phyloP scores from a whole-genome alignment of 169 alveolate genomes.

The Eimeria sp. region DNA sequence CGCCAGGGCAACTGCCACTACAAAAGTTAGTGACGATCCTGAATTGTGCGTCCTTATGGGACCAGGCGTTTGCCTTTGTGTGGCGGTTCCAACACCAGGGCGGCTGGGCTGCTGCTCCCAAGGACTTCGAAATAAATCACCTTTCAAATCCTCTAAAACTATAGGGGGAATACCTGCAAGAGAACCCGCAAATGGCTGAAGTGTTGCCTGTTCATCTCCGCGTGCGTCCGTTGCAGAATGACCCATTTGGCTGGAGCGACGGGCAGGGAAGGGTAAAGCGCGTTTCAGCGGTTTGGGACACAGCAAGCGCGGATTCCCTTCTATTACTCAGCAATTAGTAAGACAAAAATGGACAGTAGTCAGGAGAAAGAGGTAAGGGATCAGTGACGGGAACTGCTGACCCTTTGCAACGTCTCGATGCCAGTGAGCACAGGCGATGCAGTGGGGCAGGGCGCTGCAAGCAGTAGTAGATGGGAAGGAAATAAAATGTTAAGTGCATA shows the following conservation, averaged over 20 bases:
- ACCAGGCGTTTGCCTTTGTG: neutral
- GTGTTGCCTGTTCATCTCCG: slow-evolving; percentile 11
- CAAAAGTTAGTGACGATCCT: neutral
- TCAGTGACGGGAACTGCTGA: neutral
- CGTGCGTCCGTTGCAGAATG: neutral
- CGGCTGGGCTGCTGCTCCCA: neutral
- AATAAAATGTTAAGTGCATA: neutral
- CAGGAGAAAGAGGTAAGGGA: neutral
- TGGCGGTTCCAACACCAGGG: neutral
- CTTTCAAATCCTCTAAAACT: neutral
- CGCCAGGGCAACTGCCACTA: neutral
- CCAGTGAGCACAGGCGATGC: neutral
- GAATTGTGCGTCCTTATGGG: neutral
- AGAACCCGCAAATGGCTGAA: neutral
- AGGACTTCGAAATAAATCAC: neutral
- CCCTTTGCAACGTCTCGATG: neutral
- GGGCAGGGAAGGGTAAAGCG: neutral
- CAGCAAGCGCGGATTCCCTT: too few relatives aligned
- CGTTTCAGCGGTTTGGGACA: too few relatives aligned
- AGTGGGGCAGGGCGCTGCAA: neutral
- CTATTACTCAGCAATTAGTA: neutral
- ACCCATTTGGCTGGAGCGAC: neutral
- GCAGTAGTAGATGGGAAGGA: neutral
- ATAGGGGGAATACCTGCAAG: neutral
- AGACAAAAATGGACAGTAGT: neutral